A percentile compares a stretch with the other conserved stretches of the same genome.
These are phyloP conservation scores for Pyricularia pennisetigena DNA, from an alignment of 2,329 filamentous ascomycete genomes.

Conservation along the genomic window DNA sequence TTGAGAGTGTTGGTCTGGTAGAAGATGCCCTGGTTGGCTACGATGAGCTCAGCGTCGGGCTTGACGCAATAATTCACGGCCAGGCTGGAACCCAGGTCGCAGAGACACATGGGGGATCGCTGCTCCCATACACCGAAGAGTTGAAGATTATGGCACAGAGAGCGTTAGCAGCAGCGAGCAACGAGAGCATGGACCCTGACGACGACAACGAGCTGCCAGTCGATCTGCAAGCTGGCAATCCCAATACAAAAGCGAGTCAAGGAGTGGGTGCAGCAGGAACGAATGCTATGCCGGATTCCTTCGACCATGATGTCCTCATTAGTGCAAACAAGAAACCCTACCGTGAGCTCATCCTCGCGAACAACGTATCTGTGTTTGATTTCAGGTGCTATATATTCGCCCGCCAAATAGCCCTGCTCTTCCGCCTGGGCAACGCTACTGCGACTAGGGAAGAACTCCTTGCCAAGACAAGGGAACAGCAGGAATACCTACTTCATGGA, in stretches of 20 bases:
- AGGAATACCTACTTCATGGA: slow-evolving; percentile 46
- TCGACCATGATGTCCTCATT: slow-evolving; percentile 48
- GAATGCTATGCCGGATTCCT: slow-evolving; percentile 13
- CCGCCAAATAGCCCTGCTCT: slow-evolving; percentile 71
- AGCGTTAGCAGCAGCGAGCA: slow-evolving; percentile 30
- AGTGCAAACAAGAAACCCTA: slow-evolving; percentile 68
- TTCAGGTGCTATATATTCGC: slow-evolving; percentile 92
- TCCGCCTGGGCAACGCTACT: slow-evolving; percentile 70
- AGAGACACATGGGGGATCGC: slow-evolving; percentile 59
- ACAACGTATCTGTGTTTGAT: slow-evolving; percentile 93
- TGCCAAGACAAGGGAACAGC: slow-evolving; percentile 51
- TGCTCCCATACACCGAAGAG: slow-evolving; percentile 65
- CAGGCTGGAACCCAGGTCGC: slow-evolving; percentile 50
- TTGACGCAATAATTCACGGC: slow-evolving; percentile 75
- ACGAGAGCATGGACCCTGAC: slow-evolving; percentile 15
- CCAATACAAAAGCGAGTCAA: not conserved
- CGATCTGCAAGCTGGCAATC: slow-evolving; percentile 33
- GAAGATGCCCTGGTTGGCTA: slow-evolving; percentile 94
- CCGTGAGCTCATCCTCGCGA: slow-evolving; percentile 82
- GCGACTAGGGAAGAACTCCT: slow-evolving; percentile 53
- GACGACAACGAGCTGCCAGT: slow-evolving; percentile 32
- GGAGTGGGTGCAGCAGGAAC: slow-evolving; percentile 12
- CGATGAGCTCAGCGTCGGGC: slow-evolving; percentile 80
- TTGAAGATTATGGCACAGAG: slow-evolving; percentile 50
- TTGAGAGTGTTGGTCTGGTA: slow-evolving; percentile 91